Conservation (phyloP, 139 green algal species). For the Chlamydomonas asymmetrica region DNA sequence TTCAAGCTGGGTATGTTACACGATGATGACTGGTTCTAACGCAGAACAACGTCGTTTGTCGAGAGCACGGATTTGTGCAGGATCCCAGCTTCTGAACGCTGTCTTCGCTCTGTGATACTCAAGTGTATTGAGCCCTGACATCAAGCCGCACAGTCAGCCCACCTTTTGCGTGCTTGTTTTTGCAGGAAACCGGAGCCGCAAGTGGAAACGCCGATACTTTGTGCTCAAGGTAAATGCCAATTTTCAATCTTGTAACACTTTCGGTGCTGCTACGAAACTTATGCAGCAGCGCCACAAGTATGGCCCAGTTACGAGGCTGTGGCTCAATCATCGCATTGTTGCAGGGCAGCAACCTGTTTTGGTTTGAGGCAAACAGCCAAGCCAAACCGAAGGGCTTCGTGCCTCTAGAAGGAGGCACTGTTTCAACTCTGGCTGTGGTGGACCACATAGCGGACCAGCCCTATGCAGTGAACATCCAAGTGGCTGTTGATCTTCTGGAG, state of each 20-base stretch:
- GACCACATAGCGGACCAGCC: constrained; percentile 21
- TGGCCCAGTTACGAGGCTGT: background rate
- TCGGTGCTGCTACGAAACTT: background rate
- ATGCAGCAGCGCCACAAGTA: background rate
- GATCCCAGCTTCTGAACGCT: too few relatives aligned
- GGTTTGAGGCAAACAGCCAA: constrained; percentile 13
- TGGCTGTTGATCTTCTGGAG: background rate
- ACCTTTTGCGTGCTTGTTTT: too few relatives aligned
- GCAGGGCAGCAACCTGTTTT: constrained; percentile 29
- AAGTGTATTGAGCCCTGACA: too few relatives aligned
- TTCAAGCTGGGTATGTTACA: too few relatives aligned
- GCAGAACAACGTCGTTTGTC: too few relatives aligned
- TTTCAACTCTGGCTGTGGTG: constrained; percentile 5
- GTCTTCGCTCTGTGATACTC: too few relatives aligned
- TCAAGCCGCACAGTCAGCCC: too few relatives aligned
- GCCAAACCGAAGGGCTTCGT: constrained; percentile 1
- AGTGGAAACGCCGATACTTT: constrained; percentile 17
- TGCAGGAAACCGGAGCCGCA: background rate
- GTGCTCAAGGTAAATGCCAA: constrained; percentile 10
- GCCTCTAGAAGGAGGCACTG: background rate
- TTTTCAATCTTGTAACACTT: background rate
- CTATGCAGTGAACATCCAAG: background rate
- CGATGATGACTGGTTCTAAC: too few relatives aligned
- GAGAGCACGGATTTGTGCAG: too few relatives aligned
- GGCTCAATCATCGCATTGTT: background rate